These are phyloP conservation scores for Nigrograna mackinnonii DNA, from an alignment of 2,329 filamentous ascomycete genomes.

Conservation along the genomic window DNA sequence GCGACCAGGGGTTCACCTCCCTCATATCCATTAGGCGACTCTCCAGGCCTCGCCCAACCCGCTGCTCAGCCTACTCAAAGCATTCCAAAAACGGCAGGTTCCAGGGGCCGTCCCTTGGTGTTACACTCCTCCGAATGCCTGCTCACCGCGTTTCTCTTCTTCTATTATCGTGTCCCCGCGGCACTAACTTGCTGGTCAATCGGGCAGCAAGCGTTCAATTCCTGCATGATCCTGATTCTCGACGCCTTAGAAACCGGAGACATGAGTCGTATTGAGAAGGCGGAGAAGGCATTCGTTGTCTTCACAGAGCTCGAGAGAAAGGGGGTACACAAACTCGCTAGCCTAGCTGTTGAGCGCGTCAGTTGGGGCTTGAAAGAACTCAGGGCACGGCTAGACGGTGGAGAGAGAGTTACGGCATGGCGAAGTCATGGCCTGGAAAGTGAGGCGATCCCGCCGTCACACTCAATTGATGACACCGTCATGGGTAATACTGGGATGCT, in stretches of 20 bases:
- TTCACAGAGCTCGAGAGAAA: slow-evolving; percentile 48
- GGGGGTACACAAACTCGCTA: slow-evolving; percentile 49
- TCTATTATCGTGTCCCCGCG: slow-evolving; percentile 46
- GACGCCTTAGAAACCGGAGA: slow-evolving; percentile 49
- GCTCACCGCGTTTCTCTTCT: slow-evolving; percentile 51
- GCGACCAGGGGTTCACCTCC: slow-evolving; percentile 5
- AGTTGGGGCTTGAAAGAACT: slow-evolving; percentile 32
- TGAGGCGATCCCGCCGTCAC: slow-evolving; percentile 15
- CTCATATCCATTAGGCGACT: too few relatives aligned
- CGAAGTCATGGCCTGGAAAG: slow-evolving; percentile 12
- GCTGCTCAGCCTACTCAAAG: slow-evolving; percentile 15
- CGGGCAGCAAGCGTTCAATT: slow-evolving; percentile 55
- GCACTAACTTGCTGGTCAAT: slow-evolving; percentile 53
- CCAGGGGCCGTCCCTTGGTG: slow-evolving; percentile 45
- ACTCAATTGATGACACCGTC: slow-evolving; percentile 38
- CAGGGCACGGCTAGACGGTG: slow-evolving; percentile 9
- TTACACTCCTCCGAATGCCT: slow-evolving; percentile 46
- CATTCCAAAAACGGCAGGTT: slow-evolving; percentile 16
- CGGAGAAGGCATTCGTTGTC: slow-evolving; percentile 45
- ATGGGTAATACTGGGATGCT: slow-evolving; percentile 54
- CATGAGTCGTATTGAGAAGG: slow-evolving; percentile 39
- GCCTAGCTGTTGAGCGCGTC: slow-evolving; percentile 47
- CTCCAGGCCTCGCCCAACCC: slow-evolving; percentile 10
- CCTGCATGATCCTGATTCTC: slow-evolving; percentile 52
- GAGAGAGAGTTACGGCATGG: slow-evolving; percentile 5